Evolutionary conservation across 768 basidiomycete genomes (phyloP).

Genomic region (Agrocybe praecox): DNA sequence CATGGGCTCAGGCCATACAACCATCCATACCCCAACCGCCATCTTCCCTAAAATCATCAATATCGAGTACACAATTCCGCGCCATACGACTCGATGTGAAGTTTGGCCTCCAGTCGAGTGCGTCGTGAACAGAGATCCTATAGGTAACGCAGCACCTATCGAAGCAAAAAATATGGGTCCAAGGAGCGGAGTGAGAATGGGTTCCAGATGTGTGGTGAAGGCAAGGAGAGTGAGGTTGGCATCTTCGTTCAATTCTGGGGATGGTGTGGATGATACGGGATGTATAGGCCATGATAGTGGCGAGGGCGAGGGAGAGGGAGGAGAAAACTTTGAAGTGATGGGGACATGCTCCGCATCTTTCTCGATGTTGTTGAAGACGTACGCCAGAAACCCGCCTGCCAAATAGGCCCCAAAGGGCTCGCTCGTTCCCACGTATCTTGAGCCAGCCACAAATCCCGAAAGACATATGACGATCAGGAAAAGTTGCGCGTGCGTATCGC

Average conservation of each 20-base stretch:
- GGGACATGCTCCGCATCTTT: too few relatives aligned
- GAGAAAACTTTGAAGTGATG: too few relatives aligned
- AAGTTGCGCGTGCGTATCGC: constrained; percentile 23
- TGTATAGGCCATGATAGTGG: too few relatives aligned
- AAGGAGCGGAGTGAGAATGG: constrained; percentile 44
- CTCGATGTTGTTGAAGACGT: constrained; percentile 23
- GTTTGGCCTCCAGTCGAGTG: constrained; percentile 17
- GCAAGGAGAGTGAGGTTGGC: constrained; percentile 15
- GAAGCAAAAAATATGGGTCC: constrained; percentile 70
- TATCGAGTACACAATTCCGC: constrained; percentile 56
- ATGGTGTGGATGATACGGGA: too few relatives aligned
- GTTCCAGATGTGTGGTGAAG: constrained; percentile 39
- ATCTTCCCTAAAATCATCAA: constrained; percentile 61
- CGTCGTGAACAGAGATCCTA: constrained; percentile 41
- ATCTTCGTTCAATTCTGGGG: too few relatives aligned
- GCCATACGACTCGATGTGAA: constrained; percentile 43
- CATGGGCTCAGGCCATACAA: constrained; percentile 31
- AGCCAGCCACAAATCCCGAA: constrained; percentile 48
- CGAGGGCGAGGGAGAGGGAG: too few relatives aligned
- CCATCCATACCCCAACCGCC: constrained; percentile 46
- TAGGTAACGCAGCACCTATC: constrained; percentile 60
- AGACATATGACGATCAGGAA: constrained; percentile 39
- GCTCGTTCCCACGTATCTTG: constrained; percentile 58
- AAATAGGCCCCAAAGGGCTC: constrained; percentile 66
- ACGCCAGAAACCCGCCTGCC: constrained; percentile 50